phyloP scores from a whole-genome alignment of 2,329 filamentous ascomycete genomes.

The Didymella exigua region DNA sequence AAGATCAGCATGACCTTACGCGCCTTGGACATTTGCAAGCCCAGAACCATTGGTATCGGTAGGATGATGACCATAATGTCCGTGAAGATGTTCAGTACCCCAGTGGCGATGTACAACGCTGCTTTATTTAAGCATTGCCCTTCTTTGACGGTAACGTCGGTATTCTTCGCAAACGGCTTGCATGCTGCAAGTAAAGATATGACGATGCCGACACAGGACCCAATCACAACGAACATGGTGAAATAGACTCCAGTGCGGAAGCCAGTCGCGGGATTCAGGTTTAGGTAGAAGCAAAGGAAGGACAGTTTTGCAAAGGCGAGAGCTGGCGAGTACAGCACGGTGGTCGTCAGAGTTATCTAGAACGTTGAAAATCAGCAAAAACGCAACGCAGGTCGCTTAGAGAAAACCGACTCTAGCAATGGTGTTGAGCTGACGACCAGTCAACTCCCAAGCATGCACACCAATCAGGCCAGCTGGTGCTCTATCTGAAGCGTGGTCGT shows the following conservation, averaged over 20 bases:
- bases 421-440: constrained; percentile 20
- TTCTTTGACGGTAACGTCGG: constrained; percentile 20
- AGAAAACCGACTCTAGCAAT: constrained; percentile 7
- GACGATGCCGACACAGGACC: constrained; percentile 22
- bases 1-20: constrained; percentile 22
- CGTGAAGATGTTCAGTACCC: constrained; percentile 25
- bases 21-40: constrained; percentile 19
- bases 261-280: constrained; percentile 2
- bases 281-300: constrained; percentile 22
- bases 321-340: constrained; percentile 19
- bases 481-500: constrained; percentile 6
- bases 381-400: not conserved
- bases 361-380: not conserved
- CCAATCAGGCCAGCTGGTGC: constrained; percentile 19
- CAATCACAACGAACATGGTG: constrained; percentile 27
- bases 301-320: constrained; percentile 23
- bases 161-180: constrained; percentile 22
- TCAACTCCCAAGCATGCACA: constrained; percentile 23
- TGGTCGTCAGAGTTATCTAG: constrained; percentile 20
- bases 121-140: constrained; percentile 25
- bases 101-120: constrained; percentile 27
- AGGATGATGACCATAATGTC: constrained; percentile 22
- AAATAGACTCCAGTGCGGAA: constrained; percentile 16
- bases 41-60: constrained; percentile 21
- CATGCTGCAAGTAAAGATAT: constrained; percentile 26